Percentiles rank a stretch among this genome's conserved stretches.
phyloP scores from a whole-genome alignment of 1,139 yeast genomes.

The Wickerhamomyces sp. region DNA sequence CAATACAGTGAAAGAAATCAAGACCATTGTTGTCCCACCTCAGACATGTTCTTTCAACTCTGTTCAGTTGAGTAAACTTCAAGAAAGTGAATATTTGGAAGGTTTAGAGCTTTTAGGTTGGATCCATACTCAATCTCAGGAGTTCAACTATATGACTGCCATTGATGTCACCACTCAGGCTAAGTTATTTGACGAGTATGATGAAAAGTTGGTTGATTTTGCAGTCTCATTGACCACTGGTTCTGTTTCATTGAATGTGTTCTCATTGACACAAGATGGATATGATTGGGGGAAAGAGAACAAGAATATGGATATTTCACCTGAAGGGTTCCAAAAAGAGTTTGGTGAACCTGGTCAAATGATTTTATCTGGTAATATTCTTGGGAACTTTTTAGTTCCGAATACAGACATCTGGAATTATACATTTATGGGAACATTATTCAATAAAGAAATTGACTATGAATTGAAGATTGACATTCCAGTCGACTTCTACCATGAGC shows the following conservation, averaged over 20 bases:
- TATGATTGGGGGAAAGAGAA: conserved; percentile 72
- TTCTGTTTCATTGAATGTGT: conserved; percentile 72
- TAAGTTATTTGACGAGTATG: conserved; percentile 31
- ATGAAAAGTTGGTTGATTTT: conserved; percentile 46
- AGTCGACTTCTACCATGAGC: conserved; percentile 72
- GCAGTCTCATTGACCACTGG: conserved; percentile 80
- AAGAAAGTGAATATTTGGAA: conserved; percentile 38
- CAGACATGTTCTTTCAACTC: conserved; percentile 74
- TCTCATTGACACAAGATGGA: conserved; percentile 58
- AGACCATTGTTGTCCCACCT: conserved; percentile 75
- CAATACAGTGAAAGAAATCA: conserved; percentile 69
- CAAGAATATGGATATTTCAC: conserved; percentile 49
- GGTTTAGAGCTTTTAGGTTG: conserved; percentile 67
- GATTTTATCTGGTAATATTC: conserved; percentile 66
- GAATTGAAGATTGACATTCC: conserved; percentile 76
- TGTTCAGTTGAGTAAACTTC: conserved; percentile 57
- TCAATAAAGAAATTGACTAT: conserved; percentile 59
- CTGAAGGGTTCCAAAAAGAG: conserved; percentile 57
- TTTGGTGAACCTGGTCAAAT: conserved; percentile 67
- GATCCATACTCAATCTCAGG: conserved; percentile 76
- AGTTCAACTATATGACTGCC: conserved; percentile 57
- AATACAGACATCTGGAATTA: conserved; percentile 86
- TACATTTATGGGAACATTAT: conserved; percentile 81
- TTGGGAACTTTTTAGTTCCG: conserved; percentile 87
- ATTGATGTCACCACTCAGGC: conserved; percentile 65